Evolutionary conservation across 148 eudicot genomes (phyloP), one percentile per base, ranked within the genome.

Genomic region (Linanthus parryae): DNA sequence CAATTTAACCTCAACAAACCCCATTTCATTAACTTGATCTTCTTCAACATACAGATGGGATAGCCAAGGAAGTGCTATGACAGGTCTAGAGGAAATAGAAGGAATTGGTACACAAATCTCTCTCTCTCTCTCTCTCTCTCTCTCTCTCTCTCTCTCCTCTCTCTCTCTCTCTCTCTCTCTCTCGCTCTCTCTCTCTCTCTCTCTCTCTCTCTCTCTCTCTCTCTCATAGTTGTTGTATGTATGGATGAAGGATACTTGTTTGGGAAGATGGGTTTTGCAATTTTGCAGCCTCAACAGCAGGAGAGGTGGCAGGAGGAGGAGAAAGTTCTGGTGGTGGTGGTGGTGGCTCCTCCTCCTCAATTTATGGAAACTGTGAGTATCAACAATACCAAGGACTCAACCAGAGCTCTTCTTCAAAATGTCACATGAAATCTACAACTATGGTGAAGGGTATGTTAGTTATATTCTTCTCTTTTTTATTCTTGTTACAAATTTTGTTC

Each of bases 241-340:
- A n/a, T n/a, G n/a, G n/a, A 34, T 18, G 45, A 60, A 92, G 98
- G 98, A 92, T 92, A 79, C 66, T 92, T 76, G 98, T 79, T 10
- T 92, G 98, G 98, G 98, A 92, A 77, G 98, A 87, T 73, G 98
- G 98, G 7, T 92, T 84, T 59, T 92, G 98, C 81, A 87, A 92
- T 44, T 92, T 92, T 61, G 83, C 78, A 0, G 90, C 98, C 2
- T 81, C 98, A 14, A 46, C 90, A 25, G 57, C 73, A 21, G 54
- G 37, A 28, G 98, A 91, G 72, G 75, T 84, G 6, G 73, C 68
- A 51, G 28, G 73, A 1, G 62, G 66, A 13, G 76, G 56, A 23
- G 65, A 68, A 17, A 58, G 70, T 63, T 71, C 69, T 2, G 58
- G 74, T 18, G 54, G 52, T 28, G 35, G 52, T 28, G n/a, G n/a